These are phyloP conservation scores for Hibiscus mutabilis DNA, from an alignment of 345 rosid species.

Conservation along the genomic window DNA sequence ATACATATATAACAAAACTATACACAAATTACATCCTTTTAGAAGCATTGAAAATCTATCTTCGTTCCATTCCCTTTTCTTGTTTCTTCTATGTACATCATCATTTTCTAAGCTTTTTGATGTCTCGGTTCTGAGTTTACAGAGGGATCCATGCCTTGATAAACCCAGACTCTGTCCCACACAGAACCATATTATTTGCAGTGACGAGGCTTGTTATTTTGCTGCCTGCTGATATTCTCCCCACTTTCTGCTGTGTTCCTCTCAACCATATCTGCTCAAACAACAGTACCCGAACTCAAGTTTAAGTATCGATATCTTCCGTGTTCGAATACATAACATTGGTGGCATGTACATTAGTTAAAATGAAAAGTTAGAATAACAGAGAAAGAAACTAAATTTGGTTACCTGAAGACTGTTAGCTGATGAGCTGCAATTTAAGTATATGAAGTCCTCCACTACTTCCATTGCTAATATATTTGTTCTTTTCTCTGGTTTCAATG, in stretches of 20 bases:
- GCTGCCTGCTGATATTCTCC: constrained; percentile 86
- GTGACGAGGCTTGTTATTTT: constrained; percentile 78
- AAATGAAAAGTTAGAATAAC: too few species aligned
- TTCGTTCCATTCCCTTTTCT: neutral
- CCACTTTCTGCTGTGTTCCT: constrained; percentile 72
- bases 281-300: neutral
- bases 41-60: neutral
- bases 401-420: constrained; percentile 26
- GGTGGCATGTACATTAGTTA: too few species aligned
- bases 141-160: constrained; percentile 39
- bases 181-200: constrained; percentile 63
- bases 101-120: neutral
- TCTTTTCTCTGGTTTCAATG: constrained; percentile 46
- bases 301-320: neutral
- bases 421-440: constrained; percentile 64
- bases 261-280: constrained; percentile 67
- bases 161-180: constrained; percentile 82
- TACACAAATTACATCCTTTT: neutral
- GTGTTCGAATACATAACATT: neutral
- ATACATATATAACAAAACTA: neutral
- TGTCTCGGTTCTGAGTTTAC: neutral
- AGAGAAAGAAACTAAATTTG: neutral
- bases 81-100: neutral
- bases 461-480: constrained; percentile 47
- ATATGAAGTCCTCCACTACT: constrained; percentile 85